Evolutionary conservation across 1,284 basidiomycete genomes (phyloP), one percentile per base, ranked within the genome.

Genomic region (Papiliotrema nemorosa): DNA sequence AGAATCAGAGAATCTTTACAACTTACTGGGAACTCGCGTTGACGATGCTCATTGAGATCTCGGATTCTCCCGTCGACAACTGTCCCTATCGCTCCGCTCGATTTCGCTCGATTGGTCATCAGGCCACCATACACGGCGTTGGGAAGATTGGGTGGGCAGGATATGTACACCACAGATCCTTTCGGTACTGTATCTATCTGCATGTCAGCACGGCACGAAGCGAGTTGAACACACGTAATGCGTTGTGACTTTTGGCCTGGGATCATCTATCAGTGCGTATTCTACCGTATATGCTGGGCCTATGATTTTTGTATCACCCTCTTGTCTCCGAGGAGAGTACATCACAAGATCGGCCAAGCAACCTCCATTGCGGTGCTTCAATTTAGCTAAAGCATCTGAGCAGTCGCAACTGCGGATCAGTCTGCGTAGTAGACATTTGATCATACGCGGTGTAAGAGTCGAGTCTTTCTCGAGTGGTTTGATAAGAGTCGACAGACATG

Each of bases 61-160:
- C 54, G 26, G 13, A 53, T 46, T 9, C 54, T 27, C 2, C 54
- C 54, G 18, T 52, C 46, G 1, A 56, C 45, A 3, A 56, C 44
- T 20, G 50, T 53, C 3, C 54, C 54, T 1, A 47, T 39, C 1
- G 44, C 47, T 2, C 51, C 51, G 20, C 38, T 22, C 13, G 26
- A 18, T n/a, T 49, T 31, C 13, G 54, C 54, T 18, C 50, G 47
- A 16, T 16, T 43, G 3, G 36, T 33, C 54, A 56, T 55, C 25
- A 55, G 31, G 2, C 54, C 54, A 10, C 54, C 54, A 34, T 49
- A 55, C 9, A 52, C 50, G 9, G 54, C 54, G 40, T 55, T 55
- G 21, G 50, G 50, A 2, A 55, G 38, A 26, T 31, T 31, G 6
- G 52, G 52, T 5, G 22, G n/a, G n/a, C n/a, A 26, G 13, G 45